A percentile compares a stretch with the other conserved stretches of the same genome.
These are phyloP conservation scores for Myxozyma melibiosi DNA, from an alignment of 805 yeast genomes.

Conservation along the genomic window DNA sequence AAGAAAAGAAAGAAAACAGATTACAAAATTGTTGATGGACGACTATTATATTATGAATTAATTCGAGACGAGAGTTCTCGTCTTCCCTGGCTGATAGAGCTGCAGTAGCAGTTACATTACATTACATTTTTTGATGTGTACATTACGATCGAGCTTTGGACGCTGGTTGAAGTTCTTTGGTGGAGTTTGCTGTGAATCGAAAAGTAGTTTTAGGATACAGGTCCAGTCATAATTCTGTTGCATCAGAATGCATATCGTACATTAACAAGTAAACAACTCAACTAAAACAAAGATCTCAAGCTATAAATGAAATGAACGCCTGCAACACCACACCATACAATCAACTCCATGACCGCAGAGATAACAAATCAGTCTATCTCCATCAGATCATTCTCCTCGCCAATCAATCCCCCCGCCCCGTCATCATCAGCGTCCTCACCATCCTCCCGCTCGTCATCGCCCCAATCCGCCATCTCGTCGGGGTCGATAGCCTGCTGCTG, in stretches of 20 bases:
- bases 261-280: no score
- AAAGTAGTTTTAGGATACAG: no score
- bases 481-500: not conserved
- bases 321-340: not conserved
- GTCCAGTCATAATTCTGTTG: no score
- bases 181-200: no score
- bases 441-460: slow-evolving; percentile 24
- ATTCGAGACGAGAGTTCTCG: not conserved
- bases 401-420: not conserved
- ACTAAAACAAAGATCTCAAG: no score
- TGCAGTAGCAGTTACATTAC: no score
- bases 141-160: no score
- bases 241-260: no score
- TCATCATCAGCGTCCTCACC: slow-evolving; percentile 4
- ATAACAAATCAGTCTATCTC: slow-evolving; percentile 20
- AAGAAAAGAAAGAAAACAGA: not conserved
- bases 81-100: no score
- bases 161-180: no score
- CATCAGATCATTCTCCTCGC: not conserved
- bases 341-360: not conserved
- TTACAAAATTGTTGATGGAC: not conserved
- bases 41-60: not conserved
- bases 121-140: no score
- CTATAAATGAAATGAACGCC: no score
- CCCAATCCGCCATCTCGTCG: slow-evolving; percentile 21